Evolutionary conservation across 1,139 yeast genomes (phyloP).

Genomic region (Geotrichum phurueaensis): DNA sequence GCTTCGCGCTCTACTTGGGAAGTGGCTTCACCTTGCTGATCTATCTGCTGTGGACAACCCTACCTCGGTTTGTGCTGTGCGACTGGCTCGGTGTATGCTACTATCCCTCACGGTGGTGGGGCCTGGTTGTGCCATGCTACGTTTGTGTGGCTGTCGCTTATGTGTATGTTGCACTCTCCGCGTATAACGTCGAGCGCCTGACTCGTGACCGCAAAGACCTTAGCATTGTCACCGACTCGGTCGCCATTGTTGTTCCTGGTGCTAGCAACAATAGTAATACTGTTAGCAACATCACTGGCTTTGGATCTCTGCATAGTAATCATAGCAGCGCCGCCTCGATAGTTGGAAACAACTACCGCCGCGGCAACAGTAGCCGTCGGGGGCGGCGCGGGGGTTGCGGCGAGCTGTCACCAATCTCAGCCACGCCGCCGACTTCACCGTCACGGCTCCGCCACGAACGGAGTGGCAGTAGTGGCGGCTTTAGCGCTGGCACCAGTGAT

Average conservation of each 20-base stretch:
- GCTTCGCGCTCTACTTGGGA: constrained; percentile 69
- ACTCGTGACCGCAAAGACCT: constrained; percentile 56
- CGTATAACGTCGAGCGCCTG: constrained; percentile 67
- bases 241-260: constrained; percentile 48
- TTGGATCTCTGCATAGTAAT: not conserved
- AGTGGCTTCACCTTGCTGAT: constrained; percentile 46
- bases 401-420: not conserved
- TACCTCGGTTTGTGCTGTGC: constrained; percentile 53
- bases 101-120: constrained; percentile 87
- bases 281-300: not conserved
- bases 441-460: not conserved
- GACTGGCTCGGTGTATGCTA: constrained; percentile 52
- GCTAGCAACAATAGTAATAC: not conserved
- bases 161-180: constrained; percentile 60
- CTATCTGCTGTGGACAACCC: constrained; percentile 64
- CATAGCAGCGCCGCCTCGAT: not conserved
- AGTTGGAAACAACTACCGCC: not conserved
- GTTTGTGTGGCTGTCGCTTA: constrained; percentile 65
- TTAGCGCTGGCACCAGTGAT: not conserved
- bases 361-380: not conserved
- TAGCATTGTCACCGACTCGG: constrained; percentile 62
- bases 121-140: constrained; percentile 65
- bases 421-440: not conserved
- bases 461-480: not conserved
- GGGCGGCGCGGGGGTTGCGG: not conserved